Conservation (phyloP, 768 basidiomycete species). For the Lactarius psammicola region DNA sequence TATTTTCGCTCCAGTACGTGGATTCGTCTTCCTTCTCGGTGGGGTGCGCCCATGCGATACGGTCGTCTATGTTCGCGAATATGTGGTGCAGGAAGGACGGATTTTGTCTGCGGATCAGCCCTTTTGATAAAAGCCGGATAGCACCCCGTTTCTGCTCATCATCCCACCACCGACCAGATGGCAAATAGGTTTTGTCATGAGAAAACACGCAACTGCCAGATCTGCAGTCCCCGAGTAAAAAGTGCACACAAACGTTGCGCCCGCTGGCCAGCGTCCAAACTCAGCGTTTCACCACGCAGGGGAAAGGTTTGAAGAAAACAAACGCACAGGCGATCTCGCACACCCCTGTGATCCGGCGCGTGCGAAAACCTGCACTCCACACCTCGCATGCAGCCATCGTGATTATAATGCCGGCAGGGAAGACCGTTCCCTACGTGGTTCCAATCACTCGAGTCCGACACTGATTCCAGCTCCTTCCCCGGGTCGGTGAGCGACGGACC, state of each 20-base stretch:
- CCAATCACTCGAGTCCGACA: slow-evolving; percentile 56
- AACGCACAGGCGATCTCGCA: slow-evolving; percentile 54
- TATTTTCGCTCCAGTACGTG: background rate
- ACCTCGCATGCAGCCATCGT: slow-evolving; percentile 47
- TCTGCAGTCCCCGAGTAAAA: slow-evolving; percentile 23
- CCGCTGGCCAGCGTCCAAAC: no score
- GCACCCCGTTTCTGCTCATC: no score
- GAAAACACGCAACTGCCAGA: no score
- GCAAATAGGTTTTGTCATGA: slow-evolving; percentile 11
- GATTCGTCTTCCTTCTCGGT: background rate
- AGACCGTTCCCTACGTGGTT: slow-evolving; percentile 50
- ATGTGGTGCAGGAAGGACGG: slow-evolving; percentile 2
- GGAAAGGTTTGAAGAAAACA: no score
- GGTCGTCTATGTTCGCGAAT: background rate
- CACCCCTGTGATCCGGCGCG: slow-evolving; percentile 54
- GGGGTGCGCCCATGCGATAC: slow-evolving; percentile 5
- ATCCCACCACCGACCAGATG: no score
- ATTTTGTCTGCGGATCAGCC: background rate
- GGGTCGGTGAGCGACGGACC: slow-evolving; percentile 33
- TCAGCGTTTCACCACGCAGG: no score
- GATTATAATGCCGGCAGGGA: slow-evolving; percentile 59
- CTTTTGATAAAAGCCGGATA: no score
- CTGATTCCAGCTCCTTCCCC: slow-evolving; percentile 39
- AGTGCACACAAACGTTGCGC: no score
- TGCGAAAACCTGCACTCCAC: slow-evolving; percentile 48